Evolutionary conservation across 805 yeast genomes (phyloP), one percentile per base, ranked within the genome.

Genomic region (Teunomyces gatunensis): DNA sequence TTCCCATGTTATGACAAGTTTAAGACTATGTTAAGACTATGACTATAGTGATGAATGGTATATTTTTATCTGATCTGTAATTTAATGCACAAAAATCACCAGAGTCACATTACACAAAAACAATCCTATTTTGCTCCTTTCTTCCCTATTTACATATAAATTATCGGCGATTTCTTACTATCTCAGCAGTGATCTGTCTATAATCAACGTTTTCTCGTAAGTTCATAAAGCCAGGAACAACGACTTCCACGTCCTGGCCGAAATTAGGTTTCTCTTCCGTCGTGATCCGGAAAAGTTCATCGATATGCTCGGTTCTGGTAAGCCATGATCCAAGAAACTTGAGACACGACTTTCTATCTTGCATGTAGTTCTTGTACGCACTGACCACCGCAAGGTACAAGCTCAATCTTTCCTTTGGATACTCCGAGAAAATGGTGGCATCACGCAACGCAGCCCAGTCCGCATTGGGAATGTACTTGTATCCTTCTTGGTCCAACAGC

Each of bases 391-490:
- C 71, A 63, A 80, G 74, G 61, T 82, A 84, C 23, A 83, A 64
- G 32, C 73, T 69, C 51, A 75, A 73, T 64, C 89, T 74, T 34
- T 73, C 76, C 15, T 71, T 64, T 33, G 60, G 53, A 42, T 63
- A 68, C 20, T 60, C 62, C 3, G 84, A 74, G 49, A 69, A 68
- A 37, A 81, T 71, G 5, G 94, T 87, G 17, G 92, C 88, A 63
- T 84, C 90, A 69, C 91, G 80, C 48, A 87, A 65, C 2, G 92
- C 86, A 34, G 88, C 85, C 92, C 92, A 87, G 67, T 86, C 92
- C 9, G 94, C 92, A 61, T 81, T 83, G 5, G 92, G 90, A 55
- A 87, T 83, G 60, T 83, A 85, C 34, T 65, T 68, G 65, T 78
- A 80, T 9, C 73, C 75, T 40, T 65, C 66, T 29, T 76, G 78